Base-by-base conservation (phyloP, 2,329 filamentous ascomycete genomes). In the Pseudogymnoascus sp. region DNA sequence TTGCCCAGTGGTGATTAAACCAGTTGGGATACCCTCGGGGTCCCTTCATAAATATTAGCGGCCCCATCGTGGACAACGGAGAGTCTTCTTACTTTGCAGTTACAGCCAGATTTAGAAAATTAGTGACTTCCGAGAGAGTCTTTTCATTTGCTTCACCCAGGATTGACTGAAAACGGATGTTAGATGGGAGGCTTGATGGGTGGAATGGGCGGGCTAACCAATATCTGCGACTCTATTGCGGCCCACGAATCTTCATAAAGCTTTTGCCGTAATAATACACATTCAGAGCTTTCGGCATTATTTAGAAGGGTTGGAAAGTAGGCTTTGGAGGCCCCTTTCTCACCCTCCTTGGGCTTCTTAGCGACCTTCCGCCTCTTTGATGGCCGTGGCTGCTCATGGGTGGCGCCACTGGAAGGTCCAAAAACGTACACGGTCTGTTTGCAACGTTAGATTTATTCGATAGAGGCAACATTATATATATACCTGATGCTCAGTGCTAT, bases 1-100 rank as follows among this genome's bases (percentile, higher is more conserved):
- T 6, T 90, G 88, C 0, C 90, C 91, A 7, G 89, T 89, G 63
- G 91, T 82, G 67, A 93, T 85, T 67, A 93, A 87, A 2, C 84
- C 88, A 6, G 87, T 83, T 0, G 88, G 85, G 39, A 91, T 82
- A 70, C 82, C 68, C 16, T 66, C 61, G 9, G n/a, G 7, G 25
- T 38, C 23, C n/a, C 58, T 55, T 22, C 16, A 22, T 11, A 12
- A 14, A 19, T 22, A 33, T 55, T 55, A 55, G 49, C 49, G 25
- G 8, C 28, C 5, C 0, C 14, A 55, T 55, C n/a, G 16, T 22
- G n/a, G 28, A 33, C n/a, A 55, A 12, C 9, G 16, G n/a, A 19
- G 42, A 19, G 9, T 25, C 62, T 66, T 62, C 63, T 67, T 71
- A 69, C 71, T 61, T 69, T 66, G 60, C 63, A 28, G 67, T 65